phyloP scores from a whole-genome alignment of 2,329 filamentous ascomycete species.

The Pseudogymnoascus verrucosus region DNA sequence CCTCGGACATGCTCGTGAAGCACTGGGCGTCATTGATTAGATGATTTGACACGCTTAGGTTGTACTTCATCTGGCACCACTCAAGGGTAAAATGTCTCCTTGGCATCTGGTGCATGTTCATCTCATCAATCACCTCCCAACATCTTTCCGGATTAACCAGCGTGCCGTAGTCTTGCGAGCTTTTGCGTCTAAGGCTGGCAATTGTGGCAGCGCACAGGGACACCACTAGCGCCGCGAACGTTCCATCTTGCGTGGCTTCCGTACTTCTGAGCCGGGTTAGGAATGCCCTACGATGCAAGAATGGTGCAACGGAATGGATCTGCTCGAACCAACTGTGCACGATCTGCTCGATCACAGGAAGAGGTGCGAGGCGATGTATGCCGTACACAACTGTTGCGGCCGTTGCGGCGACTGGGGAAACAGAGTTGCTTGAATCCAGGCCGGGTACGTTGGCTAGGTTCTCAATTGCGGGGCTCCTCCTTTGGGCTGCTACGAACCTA shows the following conservation, averaged over 20 bases:
- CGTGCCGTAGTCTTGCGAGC: conserved; percentile 18
- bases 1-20: conserved; percentile 18
- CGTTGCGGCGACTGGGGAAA: too few species aligned
- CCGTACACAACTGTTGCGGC: too few species aligned
- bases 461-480: too few species aligned
- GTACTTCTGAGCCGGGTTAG: conserved; percentile 13
- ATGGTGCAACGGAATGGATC: conserved; percentile 30
- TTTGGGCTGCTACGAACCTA: too few species aligned
- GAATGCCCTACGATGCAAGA: conserved; percentile 23
- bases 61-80: conserved; percentile 32
- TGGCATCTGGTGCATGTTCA: conserved; percentile 21
- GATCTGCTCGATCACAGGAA: conserved; percentile 16
- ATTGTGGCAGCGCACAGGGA: conserved; percentile 31
- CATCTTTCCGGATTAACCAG: conserved; percentile 26
- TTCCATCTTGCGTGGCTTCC: conserved; percentile 21
- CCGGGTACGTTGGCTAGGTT: too few species aligned
- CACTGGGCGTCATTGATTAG: conserved; percentile 11
- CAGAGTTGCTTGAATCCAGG: too few species aligned
- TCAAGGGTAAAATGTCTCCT: conserved; percentile 25
- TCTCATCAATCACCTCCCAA: conserved; percentile 23
- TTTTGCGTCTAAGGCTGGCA: conserved; percentile 25
- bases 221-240: conserved; percentile 29
- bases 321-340: conserved; percentile 31
- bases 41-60: conserved; percentile 17
- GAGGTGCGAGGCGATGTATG: conserved; percentile 11